Evolutionary conservation across 352 stramenopile species (phyloP).

Genomic region (Elongisporangium prolatum): DNA sequence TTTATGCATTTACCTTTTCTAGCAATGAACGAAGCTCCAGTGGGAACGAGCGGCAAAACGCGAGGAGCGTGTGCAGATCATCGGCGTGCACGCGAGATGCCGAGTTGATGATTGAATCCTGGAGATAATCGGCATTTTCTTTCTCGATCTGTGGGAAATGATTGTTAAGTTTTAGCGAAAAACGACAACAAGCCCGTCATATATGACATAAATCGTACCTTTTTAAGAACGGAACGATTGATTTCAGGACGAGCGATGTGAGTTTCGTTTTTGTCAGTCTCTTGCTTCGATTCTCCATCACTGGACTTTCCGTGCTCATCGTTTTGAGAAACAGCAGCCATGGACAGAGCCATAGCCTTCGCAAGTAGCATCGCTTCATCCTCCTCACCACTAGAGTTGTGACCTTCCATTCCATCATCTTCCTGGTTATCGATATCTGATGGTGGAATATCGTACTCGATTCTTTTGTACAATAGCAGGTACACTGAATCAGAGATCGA

Average conservation of each 20-base stretch:
- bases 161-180: conserved; percentile 1
- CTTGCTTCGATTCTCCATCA: conserved; percentile 33
- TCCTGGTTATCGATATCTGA: conserved; percentile 8
- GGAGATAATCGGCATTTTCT: conserved; percentile 57
- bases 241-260: conserved; percentile 15
- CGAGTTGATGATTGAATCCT: conserved; percentile 37
- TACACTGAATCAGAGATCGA: conserved; percentile 89
- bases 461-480: conserved; percentile 85
- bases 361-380: conserved; percentile 85
- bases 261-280: conserved; percentile 11
- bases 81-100: conserved; percentile 54
- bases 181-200: background rate
- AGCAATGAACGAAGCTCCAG: conserved; percentile 34
- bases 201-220: conserved; percentile 25
- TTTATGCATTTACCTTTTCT: conserved; percentile 10
- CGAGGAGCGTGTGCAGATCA: conserved; percentile 60
- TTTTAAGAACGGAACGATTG: conserved; percentile 44
- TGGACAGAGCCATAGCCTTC: conserved; percentile 86
- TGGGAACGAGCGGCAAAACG: conserved; percentile 43
- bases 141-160: conserved; percentile 43
- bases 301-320: conserved; percentile 26
- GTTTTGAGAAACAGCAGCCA: conserved; percentile 64
- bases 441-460: conserved; percentile 44
- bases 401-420: conserved; percentile 17
- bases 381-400: conserved; percentile 27